A percentile compares a stretch with the other conserved stretches of the same genome.
These are phyloP conservation scores for Mycena vulgaris DNA, from an alignment of 768 basidiomycete genomes.

Conservation along the genomic window DNA sequence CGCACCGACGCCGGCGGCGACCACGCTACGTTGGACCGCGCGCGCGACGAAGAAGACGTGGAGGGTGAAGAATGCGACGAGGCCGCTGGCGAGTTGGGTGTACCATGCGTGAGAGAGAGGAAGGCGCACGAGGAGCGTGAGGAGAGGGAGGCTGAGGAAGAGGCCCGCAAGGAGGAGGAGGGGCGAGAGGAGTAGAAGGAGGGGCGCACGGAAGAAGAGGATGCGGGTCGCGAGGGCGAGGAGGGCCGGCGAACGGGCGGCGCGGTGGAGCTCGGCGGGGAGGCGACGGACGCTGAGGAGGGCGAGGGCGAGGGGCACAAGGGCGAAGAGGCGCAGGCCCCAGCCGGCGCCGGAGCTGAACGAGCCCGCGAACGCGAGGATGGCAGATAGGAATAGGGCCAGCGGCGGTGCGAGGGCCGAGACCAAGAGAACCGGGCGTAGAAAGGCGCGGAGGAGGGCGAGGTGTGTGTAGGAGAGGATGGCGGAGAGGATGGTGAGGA, in stretches of 20 bases:
- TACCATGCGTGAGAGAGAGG: constrained; percentile 87
- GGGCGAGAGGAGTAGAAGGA: constrained; percentile 83
- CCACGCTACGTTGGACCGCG: constrained; percentile 81
- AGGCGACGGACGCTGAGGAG: constrained; percentile 81
- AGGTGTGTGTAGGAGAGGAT: constrained; percentile 81
- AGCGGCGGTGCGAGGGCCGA: constrained; percentile 85
- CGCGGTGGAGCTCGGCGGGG: constrained; percentile 73
- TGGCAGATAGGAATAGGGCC: constrained; percentile 78
- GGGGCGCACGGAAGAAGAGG: constrained; percentile 75
- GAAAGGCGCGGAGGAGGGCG: constrained; percentile 83
- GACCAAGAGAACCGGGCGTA: constrained; percentile 85
- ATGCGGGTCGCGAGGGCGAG: constrained; percentile 77
- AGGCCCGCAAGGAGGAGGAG: constrained; percentile 77
- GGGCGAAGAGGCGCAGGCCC: constrained; percentile 83
- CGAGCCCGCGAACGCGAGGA: constrained; percentile 84
- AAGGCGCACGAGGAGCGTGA: constrained; percentile 84
- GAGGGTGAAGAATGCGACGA: constrained; percentile 91
- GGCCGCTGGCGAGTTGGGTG: constrained; percentile 78
- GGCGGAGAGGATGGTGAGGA: constrained; percentile 81
- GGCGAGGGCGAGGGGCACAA: constrained; percentile 80
- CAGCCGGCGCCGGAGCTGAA: constrained; percentile 29
- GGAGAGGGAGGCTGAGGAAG: constrained; percentile 82
- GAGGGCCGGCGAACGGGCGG: constrained; percentile 77
- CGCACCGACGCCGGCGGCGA: constrained; percentile 88
- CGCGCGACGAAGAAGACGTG: constrained; percentile 84